Conservation (phyloP, 495 filamentous ascomycete species). For the Parmelia sp. region DNA sequence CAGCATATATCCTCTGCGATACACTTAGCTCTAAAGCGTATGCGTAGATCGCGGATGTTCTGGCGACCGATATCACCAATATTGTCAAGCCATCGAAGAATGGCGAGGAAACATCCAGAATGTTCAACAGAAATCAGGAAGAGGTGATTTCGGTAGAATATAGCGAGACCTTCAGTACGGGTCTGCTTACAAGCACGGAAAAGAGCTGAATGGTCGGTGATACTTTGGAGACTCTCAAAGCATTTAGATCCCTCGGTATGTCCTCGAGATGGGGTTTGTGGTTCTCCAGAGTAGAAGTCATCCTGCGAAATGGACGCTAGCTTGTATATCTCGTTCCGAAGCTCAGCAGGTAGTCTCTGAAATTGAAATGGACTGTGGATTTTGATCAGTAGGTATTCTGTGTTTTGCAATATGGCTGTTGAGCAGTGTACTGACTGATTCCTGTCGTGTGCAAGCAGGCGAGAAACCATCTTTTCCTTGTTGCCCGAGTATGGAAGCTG, state of each 20-base stretch:
- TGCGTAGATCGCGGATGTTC: not conserved
- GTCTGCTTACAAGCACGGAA: not conserved
- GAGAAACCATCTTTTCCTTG: not conserved
- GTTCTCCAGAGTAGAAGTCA: fast-evolving
- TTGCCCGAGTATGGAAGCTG: not conserved
- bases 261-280: not conserved
- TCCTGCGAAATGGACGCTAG: not conserved
- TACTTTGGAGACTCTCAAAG: not conserved
- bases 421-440: not conserved
- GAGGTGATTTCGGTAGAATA: not conserved
- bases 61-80: not conserved
- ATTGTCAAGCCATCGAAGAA: not conserved
- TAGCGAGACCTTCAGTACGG: not conserved
- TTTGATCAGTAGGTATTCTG: not conserved
- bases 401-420: not conserved
- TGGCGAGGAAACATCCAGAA: not conserved
- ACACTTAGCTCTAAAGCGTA: not conserved
- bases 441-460: not conserved
- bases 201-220: not conserved
- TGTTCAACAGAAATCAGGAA: not conserved
- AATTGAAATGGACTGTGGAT: not conserved
- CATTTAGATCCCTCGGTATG: not conserved
- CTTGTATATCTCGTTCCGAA: not conserved
- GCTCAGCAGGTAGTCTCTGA: not conserved
- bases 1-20: not conserved